A percentile compares a stretch with the other conserved stretches of the same genome.
Evolutionary conservation across 305 asterid species (phyloP).

Genomic region (Salvia sclarea): DNA sequence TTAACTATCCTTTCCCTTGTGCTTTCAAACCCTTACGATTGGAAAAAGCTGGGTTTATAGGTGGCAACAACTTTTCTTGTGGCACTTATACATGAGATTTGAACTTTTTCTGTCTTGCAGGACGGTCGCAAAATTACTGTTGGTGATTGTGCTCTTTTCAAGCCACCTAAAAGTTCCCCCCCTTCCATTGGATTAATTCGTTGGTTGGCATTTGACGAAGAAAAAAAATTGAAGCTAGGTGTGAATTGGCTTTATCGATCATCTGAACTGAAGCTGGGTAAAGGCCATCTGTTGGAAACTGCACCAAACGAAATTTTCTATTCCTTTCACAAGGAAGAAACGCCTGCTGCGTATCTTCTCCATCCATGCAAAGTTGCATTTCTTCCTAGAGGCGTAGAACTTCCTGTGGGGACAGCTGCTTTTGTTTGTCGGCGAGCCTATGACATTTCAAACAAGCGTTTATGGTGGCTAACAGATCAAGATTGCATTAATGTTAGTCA

Average conservation of each 20-base stretch:
- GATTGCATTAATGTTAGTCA: conserved; percentile 75
- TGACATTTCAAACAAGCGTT: conserved; percentile 69
- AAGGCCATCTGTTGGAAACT: conserved; percentile 64
- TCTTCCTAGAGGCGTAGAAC: conserved; percentile 85
- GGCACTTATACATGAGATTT: background rate
- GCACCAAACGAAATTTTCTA: conserved; percentile 72
- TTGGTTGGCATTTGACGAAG: conserved; percentile 47
- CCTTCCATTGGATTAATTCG: conserved; percentile 83
- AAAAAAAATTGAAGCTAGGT: conserved; percentile 57
- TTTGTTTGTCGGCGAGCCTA: conserved; percentile 86
- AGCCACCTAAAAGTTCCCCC: conserved; percentile 73
- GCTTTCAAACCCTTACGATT: background rate
- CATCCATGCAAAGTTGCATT: conserved; percentile 99
- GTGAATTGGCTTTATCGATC: conserved; percentile 94
- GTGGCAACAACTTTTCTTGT: background rate
- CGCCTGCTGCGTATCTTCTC: conserved; percentile 81
- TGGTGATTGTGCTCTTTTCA: conserved; percentile 89
- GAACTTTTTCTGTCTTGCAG: conserved; percentile 39
- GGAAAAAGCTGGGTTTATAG: background rate
- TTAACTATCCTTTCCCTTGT: background rate
- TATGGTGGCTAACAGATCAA: conserved; percentile 94
- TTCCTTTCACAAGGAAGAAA: conserved; percentile 64
- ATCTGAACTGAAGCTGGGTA: conserved; percentile 78
- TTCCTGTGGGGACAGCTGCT: conserved; percentile 74
- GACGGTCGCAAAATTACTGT: conserved; percentile 77